These are phyloP conservation scores for Pyrenula massariospora DNA, from an alignment of 495 filamentous ascomycete species.

Conservation along the genomic window DNA sequence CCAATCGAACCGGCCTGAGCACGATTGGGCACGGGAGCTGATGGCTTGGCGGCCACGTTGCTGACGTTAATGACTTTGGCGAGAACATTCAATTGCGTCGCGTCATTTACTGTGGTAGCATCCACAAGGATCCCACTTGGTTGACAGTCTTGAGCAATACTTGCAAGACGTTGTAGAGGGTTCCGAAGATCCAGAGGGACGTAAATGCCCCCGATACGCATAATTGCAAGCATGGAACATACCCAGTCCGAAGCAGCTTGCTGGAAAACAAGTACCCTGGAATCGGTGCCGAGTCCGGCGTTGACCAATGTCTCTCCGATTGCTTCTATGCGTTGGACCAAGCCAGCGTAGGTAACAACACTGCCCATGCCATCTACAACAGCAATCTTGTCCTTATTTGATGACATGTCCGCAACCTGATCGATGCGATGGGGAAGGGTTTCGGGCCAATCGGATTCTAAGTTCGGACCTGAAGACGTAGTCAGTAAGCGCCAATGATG, in stretches of 20 bases:
- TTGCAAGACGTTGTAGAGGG: constrained; percentile 17
- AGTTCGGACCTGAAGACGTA: constrained; percentile 7
- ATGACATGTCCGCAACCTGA: constrained; percentile 8
- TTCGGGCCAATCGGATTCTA: constrained; percentile 13
- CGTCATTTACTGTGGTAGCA: constrained; percentile 4
- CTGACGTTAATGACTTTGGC: background rate
- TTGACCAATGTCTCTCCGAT: constrained; percentile 10
- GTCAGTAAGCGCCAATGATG: background rate
- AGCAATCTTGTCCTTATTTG: constrained; percentile 2
- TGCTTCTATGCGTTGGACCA: constrained; percentile 2
- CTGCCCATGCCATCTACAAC: constrained; percentile 9
- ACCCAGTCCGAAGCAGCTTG: constrained; percentile 29
- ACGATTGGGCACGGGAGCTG: constrained; percentile 4
- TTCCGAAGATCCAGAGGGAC: constrained; percentile 37
- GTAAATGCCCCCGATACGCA: constrained; percentile 35
- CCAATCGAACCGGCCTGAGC: constrained; percentile 10
- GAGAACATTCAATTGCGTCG: background rate
- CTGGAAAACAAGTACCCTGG: constrained; percentile 13
- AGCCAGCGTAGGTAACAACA: constrained; percentile 6
- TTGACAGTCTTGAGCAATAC: constrained; percentile 12
- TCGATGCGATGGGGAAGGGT: constrained; percentile 25
- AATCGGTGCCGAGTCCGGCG: constrained; percentile 6
- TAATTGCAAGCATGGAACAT: constrained; percentile 39
- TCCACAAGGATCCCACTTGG: constrained; percentile 7
- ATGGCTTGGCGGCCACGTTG: background rate